phyloP scores from a whole-genome alignment of 345 rosid genomes.

The Iberis pinnata region DNA sequence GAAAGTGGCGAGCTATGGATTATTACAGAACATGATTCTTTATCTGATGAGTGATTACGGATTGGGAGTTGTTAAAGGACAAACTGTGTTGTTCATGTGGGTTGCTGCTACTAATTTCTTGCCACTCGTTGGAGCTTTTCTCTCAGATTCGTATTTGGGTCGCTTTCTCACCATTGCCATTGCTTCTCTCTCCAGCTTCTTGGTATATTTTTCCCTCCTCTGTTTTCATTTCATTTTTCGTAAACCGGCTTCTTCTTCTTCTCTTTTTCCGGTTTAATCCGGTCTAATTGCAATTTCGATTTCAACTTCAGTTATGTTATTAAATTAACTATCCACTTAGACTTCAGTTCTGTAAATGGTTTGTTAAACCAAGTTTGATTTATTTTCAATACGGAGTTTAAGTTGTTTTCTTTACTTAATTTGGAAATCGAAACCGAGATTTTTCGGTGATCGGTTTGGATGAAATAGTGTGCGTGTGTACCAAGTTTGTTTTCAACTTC shows the following conservation, averaged over 20 bases:
- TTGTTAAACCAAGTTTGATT: not conserved
- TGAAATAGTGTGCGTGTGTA: not conserved
- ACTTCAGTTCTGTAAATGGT: not conserved
- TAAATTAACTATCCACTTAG: no score
- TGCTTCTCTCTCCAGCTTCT: constrained; percentile 52
- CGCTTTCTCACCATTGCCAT: constrained; percentile 60
- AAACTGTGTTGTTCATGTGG: constrained; percentile 59
- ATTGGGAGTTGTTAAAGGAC: constrained; percentile 45
- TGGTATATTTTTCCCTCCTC: constrained; percentile 31
- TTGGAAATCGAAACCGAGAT: not conserved
- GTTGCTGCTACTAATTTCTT: constrained; percentile 58
- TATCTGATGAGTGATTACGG: constrained; percentile 55
- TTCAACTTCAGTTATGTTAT: constrained; percentile 2
- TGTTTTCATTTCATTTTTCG: not conserved
- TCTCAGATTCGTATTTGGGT: constrained; percentile 68
- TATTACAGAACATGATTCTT: constrained; percentile 57
- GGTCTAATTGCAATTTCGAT: not conserved
- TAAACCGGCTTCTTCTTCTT: not conserved
- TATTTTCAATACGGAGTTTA: not conserved
- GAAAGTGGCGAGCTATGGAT: constrained; percentile 78
- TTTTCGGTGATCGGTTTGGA: constrained; percentile 7
- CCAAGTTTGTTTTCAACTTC: no score
- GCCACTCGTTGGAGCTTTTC: constrained; percentile 63
- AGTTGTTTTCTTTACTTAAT: not conserved
- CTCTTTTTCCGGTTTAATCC: not conserved